Evolutionary conservation across 306 rosid species (phyloP), one percentile per base, ranked within the genome.

Genomic region (Inga leiocalycina): DNA sequence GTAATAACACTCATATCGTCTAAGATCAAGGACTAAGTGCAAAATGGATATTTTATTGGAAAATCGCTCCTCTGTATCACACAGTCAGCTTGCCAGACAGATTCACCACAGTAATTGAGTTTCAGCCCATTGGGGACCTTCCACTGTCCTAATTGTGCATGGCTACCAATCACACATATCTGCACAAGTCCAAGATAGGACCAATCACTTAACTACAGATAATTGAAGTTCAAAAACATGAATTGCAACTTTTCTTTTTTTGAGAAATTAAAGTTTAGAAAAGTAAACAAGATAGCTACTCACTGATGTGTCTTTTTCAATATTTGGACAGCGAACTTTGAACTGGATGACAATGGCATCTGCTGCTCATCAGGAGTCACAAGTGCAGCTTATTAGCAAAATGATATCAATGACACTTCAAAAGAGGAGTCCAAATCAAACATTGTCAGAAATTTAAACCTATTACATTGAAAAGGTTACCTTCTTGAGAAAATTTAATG

Each of bases 21-120:
- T 65, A 73, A 82, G 61, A 51, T 49, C 64, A 13, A 52, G 75
- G 77, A 84, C 74, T 71, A 76, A 85, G 71, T 52, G 43, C 77
- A 74, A 71, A 78, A 85, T 85, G 98, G 99, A 96, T 96, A 96
- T 96, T 73, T 87, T 75, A 96, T 78, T 12, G 98, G 97, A 82
- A 92, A 89, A 68, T 96, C 94, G 6, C 87, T 83, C 88, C 80
- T 89, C 8, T 74, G 92, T 35, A 93, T 75, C 83, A 93, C 85
- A 81, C 89, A 89, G 75, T 92, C 98, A 75, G 90, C 97, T 85
- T 90, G 92, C 98, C 99, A 96, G 83, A 90, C 87, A 59, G 87
- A 90, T 81, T 92, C 94, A 76, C 99, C 94, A 34, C 87, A 84
- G 86, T 90, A 91, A 85, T 87, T 88, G 71, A 96, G 99, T 87